Evolutionary conservation across 2,329 filamentous ascomycete genomes (phyloP), one percentile per base, ranked within the genome.

Genomic region (Fusarium nurragi): DNA sequence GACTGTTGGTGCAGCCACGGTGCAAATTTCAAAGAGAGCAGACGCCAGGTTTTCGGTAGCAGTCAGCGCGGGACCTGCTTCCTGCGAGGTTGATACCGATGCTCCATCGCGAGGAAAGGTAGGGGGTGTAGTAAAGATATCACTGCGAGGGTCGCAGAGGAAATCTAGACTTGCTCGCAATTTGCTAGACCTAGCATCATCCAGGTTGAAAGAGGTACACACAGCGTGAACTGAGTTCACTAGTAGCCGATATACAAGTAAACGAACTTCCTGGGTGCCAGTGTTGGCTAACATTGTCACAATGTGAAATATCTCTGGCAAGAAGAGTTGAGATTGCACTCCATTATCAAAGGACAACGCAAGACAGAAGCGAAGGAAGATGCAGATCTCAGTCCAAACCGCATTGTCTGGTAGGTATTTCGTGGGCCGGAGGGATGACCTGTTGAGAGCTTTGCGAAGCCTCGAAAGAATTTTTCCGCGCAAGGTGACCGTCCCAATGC

Each of bases 231-330:
- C 81, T 2, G 88, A 86, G 74, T 90, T 91, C 49, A 89, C 83
- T 22, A 91, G 77, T 12, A 91, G 77, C 50, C 85, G 83, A 71
- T 90, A 88, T 4, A 90, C 86, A 19, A 86, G 78, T 9, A 83
- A 74, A 44, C 88, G 82, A 8, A 89, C 79, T 12, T 86, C 84
- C 11, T 81, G 76, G 12, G 82, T 76, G 8, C 88, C 88, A 2
- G 86, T 90, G 67, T 90, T 90, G 32, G 87, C 86, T 23, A 90
- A 80, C 86, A 91, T 90, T 0, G 88, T 90, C 57, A 90, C 86
- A 45, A 90, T 81, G 74, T 91, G 88, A 72, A 90, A 90, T 41
- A 91, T 81, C 71, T 91, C 88, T 0, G 88, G 88, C 7, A 91
- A 77, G 67, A 87, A 91, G 40, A 90, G 79, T 73, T 90, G 88